Percentiles rank a stretch among this genome's conserved stretches.
Conservation (phyloP, 2,329 filamentous ascomycete species). For the Talaromyces sp. region DNA sequence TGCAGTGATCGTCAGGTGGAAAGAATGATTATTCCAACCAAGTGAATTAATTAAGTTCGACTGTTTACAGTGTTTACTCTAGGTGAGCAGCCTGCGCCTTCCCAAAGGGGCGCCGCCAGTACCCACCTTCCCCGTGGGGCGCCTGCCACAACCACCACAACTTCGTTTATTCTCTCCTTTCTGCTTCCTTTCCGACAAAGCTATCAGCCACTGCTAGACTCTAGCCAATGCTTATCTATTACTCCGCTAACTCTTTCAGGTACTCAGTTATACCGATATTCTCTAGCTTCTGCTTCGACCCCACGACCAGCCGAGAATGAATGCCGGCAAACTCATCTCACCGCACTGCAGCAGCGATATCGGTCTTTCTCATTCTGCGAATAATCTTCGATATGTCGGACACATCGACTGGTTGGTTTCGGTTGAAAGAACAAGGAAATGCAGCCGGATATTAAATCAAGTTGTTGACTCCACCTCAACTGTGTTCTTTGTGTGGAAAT, state of each 20-base stretch:
- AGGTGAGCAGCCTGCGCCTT: neutral
- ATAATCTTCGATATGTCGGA: neutral
- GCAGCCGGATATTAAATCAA: neutral
- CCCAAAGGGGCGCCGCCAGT: neutral
- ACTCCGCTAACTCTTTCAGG: neutral
- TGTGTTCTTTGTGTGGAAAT: neutral
- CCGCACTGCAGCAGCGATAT: neutral
- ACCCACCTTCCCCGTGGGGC: neutral
- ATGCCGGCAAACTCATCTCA: neutral
- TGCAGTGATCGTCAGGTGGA: neutral
- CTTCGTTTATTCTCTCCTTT: neutral
- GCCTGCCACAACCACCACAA: neutral
- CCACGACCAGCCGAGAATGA: neutral
- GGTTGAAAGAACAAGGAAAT: neutral
- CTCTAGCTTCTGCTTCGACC: neutral
- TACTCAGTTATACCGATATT: neutral
- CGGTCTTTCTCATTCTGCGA: neutral
- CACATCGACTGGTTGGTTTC: neutral
- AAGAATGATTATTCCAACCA: too few relatives aligned
- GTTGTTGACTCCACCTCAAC: neutral
- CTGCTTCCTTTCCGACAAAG: neutral
- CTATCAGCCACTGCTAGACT: neutral
- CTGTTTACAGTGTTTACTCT: too few relatives aligned
- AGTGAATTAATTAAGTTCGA: too few relatives aligned
- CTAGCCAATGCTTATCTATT: neutral